phyloP scores from a whole-genome alignment of 1,284 basidiomycete genomes.

The Schizopora paradoxa region DNA sequence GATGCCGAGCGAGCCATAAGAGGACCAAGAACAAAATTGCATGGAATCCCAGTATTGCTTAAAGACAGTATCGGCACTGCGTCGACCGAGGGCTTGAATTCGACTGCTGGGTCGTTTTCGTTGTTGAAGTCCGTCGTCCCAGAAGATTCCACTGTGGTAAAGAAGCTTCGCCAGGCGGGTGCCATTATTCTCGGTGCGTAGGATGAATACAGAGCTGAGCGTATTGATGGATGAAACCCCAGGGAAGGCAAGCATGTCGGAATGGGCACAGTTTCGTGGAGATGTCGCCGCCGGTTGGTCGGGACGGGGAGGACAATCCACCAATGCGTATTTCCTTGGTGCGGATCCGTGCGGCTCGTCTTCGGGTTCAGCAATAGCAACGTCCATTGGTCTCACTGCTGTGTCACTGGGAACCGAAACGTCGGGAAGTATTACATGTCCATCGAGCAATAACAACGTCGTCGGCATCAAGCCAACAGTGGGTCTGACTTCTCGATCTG shows the following conservation, averaged over 20 bases:
- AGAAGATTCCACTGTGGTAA: slow-evolving; percentile 35
- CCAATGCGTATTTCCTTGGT: slow-evolving; percentile 53
- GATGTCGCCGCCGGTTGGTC: slow-evolving; percentile 57
- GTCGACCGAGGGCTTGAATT: slow-evolving; percentile 53
- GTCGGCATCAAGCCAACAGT: slow-evolving; percentile 60
- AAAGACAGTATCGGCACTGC: slow-evolving; percentile 57
- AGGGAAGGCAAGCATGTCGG: slow-evolving; percentile 61
- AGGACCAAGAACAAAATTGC: slow-evolving; percentile 49
- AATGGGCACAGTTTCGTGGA: slow-evolving; percentile 58
- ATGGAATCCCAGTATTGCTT: slow-evolving; percentile 66
- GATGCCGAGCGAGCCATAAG: slow-evolving; percentile 46
- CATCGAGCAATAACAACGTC: slow-evolving; percentile 46
- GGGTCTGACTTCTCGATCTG: slow-evolving; percentile 56
- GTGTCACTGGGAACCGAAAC: slow-evolving; percentile 62
- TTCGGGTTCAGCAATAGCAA: slow-evolving; percentile 56
- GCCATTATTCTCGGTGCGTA: slow-evolving; percentile 37
- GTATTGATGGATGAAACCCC: not conserved
- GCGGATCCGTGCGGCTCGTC: slow-evolving; percentile 63
- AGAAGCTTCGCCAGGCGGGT: slow-evolving; percentile 36
- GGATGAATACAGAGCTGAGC: not conserved
- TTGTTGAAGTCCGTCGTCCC: slow-evolving; percentile 38
- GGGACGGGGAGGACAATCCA: slow-evolving; percentile 59
- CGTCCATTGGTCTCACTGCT: slow-evolving; percentile 57
- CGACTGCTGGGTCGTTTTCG: slow-evolving; percentile 41
- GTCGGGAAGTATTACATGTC: slow-evolving; percentile 57